Conservation (phyloP, 768 basidiomycete genomes). For the Cystobasidium tubakii region DNA sequence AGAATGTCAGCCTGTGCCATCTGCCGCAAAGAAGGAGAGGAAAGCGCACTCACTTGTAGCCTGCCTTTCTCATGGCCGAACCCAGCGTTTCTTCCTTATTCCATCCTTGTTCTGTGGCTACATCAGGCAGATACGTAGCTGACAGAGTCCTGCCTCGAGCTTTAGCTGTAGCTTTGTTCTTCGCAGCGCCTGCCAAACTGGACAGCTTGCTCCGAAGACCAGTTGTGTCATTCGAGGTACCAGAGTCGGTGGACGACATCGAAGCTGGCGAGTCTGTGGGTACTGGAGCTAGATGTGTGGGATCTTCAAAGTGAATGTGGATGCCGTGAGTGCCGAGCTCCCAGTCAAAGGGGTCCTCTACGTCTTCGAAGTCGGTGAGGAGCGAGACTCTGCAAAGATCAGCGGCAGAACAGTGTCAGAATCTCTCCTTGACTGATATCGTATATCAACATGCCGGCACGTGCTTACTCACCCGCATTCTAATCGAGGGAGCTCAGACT, state of each 20-base stretch:
- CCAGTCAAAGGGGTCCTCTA: constrained; percentile 82
- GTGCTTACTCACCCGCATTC: constrained; percentile 69
- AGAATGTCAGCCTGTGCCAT: background rate
- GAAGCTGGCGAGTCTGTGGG: constrained; percentile 16
- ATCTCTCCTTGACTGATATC: too few species aligned
- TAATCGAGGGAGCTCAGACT: constrained; percentile 67
- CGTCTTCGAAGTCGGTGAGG: constrained; percentile 86
- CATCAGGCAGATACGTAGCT: constrained; percentile 88
- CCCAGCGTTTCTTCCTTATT: constrained; percentile 80
- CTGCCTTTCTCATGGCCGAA: constrained; percentile 87
- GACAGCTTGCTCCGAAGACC: background rate
- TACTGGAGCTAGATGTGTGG: constrained; percentile 55
- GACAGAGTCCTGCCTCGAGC: constrained; percentile 52
- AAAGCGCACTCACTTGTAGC: constrained; percentile 56
- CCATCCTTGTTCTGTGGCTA: constrained; percentile 91
- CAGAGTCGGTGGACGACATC: constrained; percentile 55
- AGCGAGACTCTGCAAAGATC: constrained; percentile 66
- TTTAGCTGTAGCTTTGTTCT: background rate
- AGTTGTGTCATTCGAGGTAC: constrained; percentile 47
- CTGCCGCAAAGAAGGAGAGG: background rate
- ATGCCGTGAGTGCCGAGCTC: constrained; percentile 86
- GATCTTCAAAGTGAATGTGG: constrained; percentile 77
- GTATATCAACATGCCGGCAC: background rate
- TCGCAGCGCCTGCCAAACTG: background rate
- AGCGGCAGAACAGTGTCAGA: background rate